Conservation (phyloP, 177 flowering plant species). For the Vitis hybrid region DNA sequence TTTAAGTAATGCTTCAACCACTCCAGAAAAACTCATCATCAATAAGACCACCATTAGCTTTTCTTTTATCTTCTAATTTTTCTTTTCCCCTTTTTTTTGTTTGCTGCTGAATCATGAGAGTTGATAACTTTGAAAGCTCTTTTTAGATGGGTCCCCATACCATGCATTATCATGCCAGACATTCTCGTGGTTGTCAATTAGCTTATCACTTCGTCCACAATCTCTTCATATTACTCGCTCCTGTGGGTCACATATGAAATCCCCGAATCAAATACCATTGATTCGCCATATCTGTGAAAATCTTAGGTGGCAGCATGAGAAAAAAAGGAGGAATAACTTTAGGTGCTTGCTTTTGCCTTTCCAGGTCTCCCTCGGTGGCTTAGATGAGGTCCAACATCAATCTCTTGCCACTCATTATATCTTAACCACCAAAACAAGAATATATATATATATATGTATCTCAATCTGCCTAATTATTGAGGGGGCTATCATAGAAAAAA, state of each 20-base stretch:
- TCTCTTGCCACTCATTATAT: too few relatives aligned
- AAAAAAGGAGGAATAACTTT: not conserved
- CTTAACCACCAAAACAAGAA: too few relatives aligned
- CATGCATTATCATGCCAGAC: conserved; percentile 9
- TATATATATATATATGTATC: too few relatives aligned
- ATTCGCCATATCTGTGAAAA: not conserved
- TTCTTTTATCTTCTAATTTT: not conserved
- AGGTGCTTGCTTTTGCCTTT: not conserved
- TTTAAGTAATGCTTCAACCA: conserved; percentile 26
- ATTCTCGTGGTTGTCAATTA: conserved; percentile 10
- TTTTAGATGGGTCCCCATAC: not conserved
- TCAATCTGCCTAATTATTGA: too few relatives aligned
- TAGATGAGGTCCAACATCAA: too few relatives aligned
- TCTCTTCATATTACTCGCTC: not conserved
- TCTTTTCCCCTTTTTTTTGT: not conserved
- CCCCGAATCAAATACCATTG: not conserved
- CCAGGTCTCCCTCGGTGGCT: not conserved
- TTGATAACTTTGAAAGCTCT: not conserved
- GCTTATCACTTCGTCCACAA: not conserved
- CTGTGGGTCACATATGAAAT: not conserved
- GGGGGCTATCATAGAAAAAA: too few relatives aligned
- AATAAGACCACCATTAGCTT: conserved; percentile 5
- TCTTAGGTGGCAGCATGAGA: not conserved
- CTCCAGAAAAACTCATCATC: conserved; percentile 8
- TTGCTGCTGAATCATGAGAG: conserved; percentile 7